Evolutionary conservation across 768 basidiomycete species (phyloP), one percentile per base, ranked within the genome.

Genomic region (Boletus rubescentipes): DNA sequence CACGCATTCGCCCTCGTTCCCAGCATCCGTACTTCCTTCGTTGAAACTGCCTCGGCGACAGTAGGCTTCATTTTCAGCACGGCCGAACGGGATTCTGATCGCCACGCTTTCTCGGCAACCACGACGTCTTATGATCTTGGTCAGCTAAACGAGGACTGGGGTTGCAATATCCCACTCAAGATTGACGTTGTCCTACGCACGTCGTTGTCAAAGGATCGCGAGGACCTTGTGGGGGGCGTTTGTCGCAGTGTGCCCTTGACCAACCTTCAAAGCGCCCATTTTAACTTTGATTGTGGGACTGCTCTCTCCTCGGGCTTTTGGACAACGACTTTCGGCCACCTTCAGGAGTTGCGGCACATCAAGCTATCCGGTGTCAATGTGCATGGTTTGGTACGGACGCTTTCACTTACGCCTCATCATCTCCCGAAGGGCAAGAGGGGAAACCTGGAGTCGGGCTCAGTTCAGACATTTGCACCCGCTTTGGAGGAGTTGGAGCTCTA

Each of bases 51-150:
- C 23, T 61, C 49, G 15, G 46, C 39, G 38, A 51, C 45, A 9
- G 38, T 64, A 16, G 37, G 54, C 20, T 66, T 63, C 41, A 37
- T 54, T 26, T 65, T 64, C 42, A 64, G 61, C 42, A 37, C 59
- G 10, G 42, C 26, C 6, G 47, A 55, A 51, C 37, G 44, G 10
- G 61, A 55, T 48, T 53, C 23, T 35, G 44, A 40, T 37, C 46
- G 51, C 2, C 56, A 37, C 42, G 52, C 54, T 3, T 64, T 47
- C 34, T 58, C 48, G 11, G 47, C 39, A 4, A n/a, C 55, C 26
- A 34, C 55, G 15, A 46, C 50, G 8, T 46, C 39, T 12, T 57
- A 47, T 31, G 59, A 61, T 14, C 26, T 56, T 2, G 29, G 42
- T 36, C 23, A 32, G 30, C 42, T 58, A 11, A 29, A 40, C 16